Base-by-base conservation (phyloP, 805 yeast species). In the Jamesozyma lodderae region DNA sequence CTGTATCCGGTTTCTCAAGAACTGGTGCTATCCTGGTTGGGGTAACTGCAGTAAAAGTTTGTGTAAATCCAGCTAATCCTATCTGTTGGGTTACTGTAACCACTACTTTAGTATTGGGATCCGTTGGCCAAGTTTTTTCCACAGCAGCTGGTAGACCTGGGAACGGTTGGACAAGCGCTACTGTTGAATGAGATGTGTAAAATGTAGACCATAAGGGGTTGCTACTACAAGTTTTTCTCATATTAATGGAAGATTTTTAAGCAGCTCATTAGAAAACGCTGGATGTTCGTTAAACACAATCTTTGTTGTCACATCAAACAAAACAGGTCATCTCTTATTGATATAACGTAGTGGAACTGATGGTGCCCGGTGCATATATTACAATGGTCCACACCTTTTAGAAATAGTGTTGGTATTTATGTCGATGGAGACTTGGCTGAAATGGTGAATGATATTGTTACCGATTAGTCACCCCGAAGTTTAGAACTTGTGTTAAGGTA, bases 131-230 rank as follows among this genome's bases (percentile, higher is more conserved):
- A 4, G 31, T 34, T 6, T 34, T 34, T 25, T 31, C 37, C 17
- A 26, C 37, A 7, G 37, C 37, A 7, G 31, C 37, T 9, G 37
- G 37, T 13, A 34, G 37, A 34, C 37, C 37, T 15, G 30, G 37
- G 8, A 34, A 34, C 28, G 37, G 37, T 24, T 34, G 37, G 37
- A 34, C 37, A 10, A 24, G 31, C n/a, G 20, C 37, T 9, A 34
- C 15, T 25, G 18, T 31, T n/a, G 26, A 34, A 19, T 14, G 37
- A 8, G 37, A 26, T n/a, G 16, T 24, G 4, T 13, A 15, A n/a
- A 9, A 22, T n/a, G 21, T 26, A 14, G 24, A 19, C 10, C 14
- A 31, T 19, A 22, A 31, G 9, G 32, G 32, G 7, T 29, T 29
- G 11, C 5, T 15, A 15, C n/a, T 13, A 29, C 32, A 7, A 29